Percentiles rank a stretch among this genome's conserved stretches.
Evolutionary conservation across 768 basidiomycete genomes (phyloP).

Genomic region (Termitomyces sp.): DNA sequence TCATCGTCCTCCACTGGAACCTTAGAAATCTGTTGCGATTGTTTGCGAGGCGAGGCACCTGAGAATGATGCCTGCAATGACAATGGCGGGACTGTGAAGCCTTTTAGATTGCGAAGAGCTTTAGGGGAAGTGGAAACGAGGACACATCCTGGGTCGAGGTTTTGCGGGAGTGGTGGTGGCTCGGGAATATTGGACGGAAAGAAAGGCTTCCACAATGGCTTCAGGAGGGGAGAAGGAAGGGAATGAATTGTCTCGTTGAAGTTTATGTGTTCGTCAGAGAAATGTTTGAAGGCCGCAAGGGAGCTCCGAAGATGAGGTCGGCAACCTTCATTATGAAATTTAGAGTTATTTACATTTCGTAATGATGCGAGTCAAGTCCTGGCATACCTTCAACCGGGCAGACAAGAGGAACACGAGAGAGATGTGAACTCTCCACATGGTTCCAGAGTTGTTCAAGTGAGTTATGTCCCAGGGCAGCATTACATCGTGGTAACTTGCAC

Average conservation of each 20-base stretch:
- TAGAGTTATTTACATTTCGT: background rate
- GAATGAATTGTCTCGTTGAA: constrained; percentile 10
- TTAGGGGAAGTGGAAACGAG: constrained; percentile 11
- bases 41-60: constrained; percentile 14
- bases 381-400: constrained; percentile 22
- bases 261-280: constrained; percentile 17
- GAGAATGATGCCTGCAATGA: constrained; percentile 8
- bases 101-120: constrained; percentile 4
- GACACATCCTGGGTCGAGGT: constrained; percentile 14
- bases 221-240: constrained; percentile 16
- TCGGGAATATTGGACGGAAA: constrained; percentile 8
- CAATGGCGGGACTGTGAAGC: background rate
- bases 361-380: background rate
- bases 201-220: constrained; percentile 21
- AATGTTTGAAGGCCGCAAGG: constrained; percentile 15
- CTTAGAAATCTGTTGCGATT: constrained; percentile 15
- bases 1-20: constrained; percentile 8
- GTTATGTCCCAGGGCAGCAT: constrained; percentile 5
- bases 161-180: constrained; percentile 14
- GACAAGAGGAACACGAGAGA: constrained; percentile 15
- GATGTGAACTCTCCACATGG: constrained; percentile 21
- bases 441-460: constrained; percentile 14
- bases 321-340: constrained; percentile 14
- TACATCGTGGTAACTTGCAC: constrained; percentile 19
- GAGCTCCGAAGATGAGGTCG: constrained; percentile 1